Evolutionary conservation across 192 early-diverging fungal species (phyloP), one percentile per base, ranked within the genome.

Genomic region (Coemansia sp.): DNA sequence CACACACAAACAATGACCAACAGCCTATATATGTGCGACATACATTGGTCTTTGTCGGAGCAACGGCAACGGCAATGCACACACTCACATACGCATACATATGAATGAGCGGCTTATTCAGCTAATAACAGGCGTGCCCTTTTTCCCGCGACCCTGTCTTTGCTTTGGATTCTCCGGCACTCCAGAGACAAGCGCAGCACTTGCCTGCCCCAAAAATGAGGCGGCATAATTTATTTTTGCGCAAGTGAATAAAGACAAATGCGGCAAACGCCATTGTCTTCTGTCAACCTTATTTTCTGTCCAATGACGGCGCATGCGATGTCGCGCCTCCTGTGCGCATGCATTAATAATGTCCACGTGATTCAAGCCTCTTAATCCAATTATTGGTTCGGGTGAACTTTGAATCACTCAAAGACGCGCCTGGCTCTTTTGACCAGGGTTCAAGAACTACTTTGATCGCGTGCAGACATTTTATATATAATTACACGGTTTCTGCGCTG

Each of bases 41-140:
- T 12, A 10, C 23, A 55, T 55, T 24, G 10, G 23, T 9, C 9
- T 55, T 29, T 55, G 53, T 29, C 53, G 2, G 53, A 32, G 29
- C 51, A 11, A 22, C 51, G 19, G 24, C 53, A 55, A 55, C 14
- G 24, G 53, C 47, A 49, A 49, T 49, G 47, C 47, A 49, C 29
- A 55, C 23, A 32, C 29, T 32, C 29, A 55, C 24, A 22, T 27
- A 35, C 53, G 22, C 53, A 29, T 55, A 55, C 14, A 14, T 32
- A 27, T 29, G 25, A 25, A 7, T 27, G 22, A 11, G 11, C 24
- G 19, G 10, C 19, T 25, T 25, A 55, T 29, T 55, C 53, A 25
- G 14, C 53, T 10, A n/a, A 49, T 49, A 49, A 17, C 47, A 8
- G 2, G 43, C n/a, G 43, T 15, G 5, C 0, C 7, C 4, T 21